Evolutionary conservation across 495 filamentous ascomycete species (phyloP), one percentile per base, ranked within the genome.

Genomic region (Neurospora hispaniola): DNA sequence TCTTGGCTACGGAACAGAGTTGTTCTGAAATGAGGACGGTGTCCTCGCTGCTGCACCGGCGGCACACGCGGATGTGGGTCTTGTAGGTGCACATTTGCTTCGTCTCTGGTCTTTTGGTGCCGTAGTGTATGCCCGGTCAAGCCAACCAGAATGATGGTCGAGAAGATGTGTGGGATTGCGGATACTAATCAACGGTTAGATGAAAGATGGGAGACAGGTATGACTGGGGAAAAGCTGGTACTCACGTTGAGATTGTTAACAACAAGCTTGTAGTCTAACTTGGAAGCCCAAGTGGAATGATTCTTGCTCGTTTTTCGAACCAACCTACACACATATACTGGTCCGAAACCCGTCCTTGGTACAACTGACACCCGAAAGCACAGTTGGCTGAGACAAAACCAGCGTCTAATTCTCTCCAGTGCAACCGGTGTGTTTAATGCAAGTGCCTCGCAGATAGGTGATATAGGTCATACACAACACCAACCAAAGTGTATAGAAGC

Each of bases 1-100:
- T 71, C 18, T 74, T 73, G n/a, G 80, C 82, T 0, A 69, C 69
- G 7, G 72, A 70, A 70, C 83, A 85, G 39, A 79, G 76, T 68
- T 79, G 75, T 42, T 85, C 83, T 14, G 83, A 84, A 31, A 85
- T 84, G 44, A 85, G 79, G 9, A 85, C 78, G 3, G 80, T 84
- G 35, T 84, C 81, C 69, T 84, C 82, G 39, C 71, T 69, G 42
- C 78, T 68, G 73, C 83, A 85, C 43, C 75, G 43, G 54, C 72
- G 71, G 75, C 83, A 85, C 69, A 81, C 71, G 43, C 80, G 80
- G 42, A 84, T 68, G 75, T 85, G 83, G 38, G 75, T 80, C 20
- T 80, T 79, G 77, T 83, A 85, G 73, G 74, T 79, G 73, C 83
- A 85, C 83, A 85, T 85, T 27, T 70, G 42, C 31, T 54, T 41